phyloP scores from a whole-genome alignment of 2,329 filamentous ascomycete genomes.

The Cryphonectria nitschkei region DNA sequence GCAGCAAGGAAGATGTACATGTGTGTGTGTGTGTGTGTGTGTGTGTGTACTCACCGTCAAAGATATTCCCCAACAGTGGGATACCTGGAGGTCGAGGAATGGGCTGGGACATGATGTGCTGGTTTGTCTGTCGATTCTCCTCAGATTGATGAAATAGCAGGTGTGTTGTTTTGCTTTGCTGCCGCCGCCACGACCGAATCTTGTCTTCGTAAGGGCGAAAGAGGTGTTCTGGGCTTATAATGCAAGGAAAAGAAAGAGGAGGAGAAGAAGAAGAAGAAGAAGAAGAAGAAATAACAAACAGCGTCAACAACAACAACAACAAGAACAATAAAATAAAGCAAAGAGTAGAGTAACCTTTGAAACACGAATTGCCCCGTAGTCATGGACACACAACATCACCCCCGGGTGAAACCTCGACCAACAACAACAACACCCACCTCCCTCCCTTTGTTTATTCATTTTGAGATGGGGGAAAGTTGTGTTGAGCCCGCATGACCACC shows the following conservation, averaged over 20 bases:
- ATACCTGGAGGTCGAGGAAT: constrained; percentile 56
- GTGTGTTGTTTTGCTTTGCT: too few relatives aligned
- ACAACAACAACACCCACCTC: neutral
- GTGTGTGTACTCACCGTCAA: constrained; percentile 37
- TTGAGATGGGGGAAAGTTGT: neutral
- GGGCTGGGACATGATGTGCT: constrained; percentile 43
- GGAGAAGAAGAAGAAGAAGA: neutral
- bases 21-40: neutral
- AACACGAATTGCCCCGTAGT: neutral
- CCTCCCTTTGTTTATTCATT: neutral
- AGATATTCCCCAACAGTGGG: constrained; percentile 56
- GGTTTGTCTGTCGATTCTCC: neutral
- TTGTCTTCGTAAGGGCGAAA: too few relatives aligned
- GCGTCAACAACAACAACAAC: neutral
- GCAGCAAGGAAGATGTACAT: too few relatives aligned
- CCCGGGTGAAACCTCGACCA: neutral
- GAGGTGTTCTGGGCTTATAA: too few relatives aligned
- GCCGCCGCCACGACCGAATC: too few relatives aligned
- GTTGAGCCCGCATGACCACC: neutral
- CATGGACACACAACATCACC: neutral
- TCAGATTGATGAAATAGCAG: neutral
- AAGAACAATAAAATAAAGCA: too few relatives aligned
- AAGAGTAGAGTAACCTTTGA: neutral
- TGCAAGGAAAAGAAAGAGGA: neutral
- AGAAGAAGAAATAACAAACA: too few relatives aligned